Percentiles rank a stretch among this genome's conserved stretches.
Evolutionary conservation across 352 stramenopile genomes (phyloP).

Genomic region (Phytopythium aichiense): DNA sequence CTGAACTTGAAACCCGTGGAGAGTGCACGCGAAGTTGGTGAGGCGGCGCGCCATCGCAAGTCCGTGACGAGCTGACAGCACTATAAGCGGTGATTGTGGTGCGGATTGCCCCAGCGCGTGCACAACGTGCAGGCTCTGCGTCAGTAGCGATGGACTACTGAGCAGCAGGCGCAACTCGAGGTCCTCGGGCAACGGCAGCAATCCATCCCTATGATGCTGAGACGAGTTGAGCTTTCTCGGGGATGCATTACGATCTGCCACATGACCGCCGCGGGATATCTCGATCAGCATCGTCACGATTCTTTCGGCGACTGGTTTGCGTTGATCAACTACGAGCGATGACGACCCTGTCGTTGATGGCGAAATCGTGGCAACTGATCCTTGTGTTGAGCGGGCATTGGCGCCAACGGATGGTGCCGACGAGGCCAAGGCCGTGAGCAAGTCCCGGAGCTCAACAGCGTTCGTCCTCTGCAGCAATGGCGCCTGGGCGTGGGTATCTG

Average conservation of each 20-base stretch:
- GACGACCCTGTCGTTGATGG: background rate
- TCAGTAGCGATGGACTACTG: conserved; percentile 28
- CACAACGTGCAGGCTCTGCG: conserved; percentile 28
- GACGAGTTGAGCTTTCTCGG: background rate
- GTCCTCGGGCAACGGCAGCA: background rate
- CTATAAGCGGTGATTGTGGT: conserved; percentile 11
- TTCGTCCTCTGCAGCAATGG: conserved; percentile 12
- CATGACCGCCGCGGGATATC: background rate
- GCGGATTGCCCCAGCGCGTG: conserved; percentile 25
- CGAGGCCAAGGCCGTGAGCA: conserved; percentile 15
- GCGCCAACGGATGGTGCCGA: background rate
- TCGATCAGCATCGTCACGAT: conserved; percentile 18
- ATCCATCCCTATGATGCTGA: background rate
- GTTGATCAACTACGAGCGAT: background rate
- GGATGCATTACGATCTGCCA: background rate
- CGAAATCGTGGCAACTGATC: background rate
- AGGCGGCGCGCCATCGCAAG: conserved; percentile 16
- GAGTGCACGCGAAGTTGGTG: conserved; percentile 31
- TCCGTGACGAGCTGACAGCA: conserved; percentile 18
- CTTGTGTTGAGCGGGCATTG: background rate
- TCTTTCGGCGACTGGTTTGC: background rate
- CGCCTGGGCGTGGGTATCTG: conserved; percentile 13
- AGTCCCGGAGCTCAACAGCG: conserved; percentile 13
- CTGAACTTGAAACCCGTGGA: conserved; percentile 33
- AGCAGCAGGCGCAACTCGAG: conserved; percentile 20